Evolutionary conservation across 2,329 filamentous ascomycete species (phyloP).

Genomic region (Aspergillus clavatus): DNA sequence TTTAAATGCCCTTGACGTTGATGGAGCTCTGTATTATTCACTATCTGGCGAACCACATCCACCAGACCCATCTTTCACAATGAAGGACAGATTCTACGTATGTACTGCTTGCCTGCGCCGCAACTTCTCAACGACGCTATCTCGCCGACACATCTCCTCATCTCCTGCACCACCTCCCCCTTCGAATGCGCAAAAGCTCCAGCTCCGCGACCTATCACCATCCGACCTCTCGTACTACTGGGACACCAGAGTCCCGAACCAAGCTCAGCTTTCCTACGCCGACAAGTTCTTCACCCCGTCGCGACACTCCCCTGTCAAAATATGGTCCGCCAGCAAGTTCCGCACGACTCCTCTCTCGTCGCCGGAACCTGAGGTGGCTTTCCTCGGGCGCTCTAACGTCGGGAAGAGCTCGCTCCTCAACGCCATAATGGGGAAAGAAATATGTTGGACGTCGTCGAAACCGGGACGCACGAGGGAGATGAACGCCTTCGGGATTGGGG

Average conservation of each 20-base stretch:
- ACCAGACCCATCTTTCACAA: neutral
- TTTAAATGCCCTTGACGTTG: neutral
- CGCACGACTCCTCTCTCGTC: slow-evolving; percentile 52
- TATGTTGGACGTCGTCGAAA: slow-evolving; percentile 55
- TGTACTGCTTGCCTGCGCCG: slow-evolving; percentile 8
- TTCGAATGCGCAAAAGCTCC: slow-evolving; percentile 23
- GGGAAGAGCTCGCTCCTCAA: slow-evolving; percentile 66
- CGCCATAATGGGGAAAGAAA: slow-evolving; percentile 50
- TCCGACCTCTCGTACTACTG: slow-evolving; percentile 45
- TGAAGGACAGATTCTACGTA: slow-evolving; percentile 5
- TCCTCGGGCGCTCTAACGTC: slow-evolving; percentile 66
- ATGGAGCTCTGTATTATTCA: neutral
- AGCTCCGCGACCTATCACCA: slow-evolving; percentile 28
- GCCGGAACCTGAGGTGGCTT: slow-evolving; percentile 57
- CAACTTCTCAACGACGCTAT: slow-evolving; percentile 1
- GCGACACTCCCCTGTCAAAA: slow-evolving; percentile 49
- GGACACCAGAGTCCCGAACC: slow-evolving; percentile 46
- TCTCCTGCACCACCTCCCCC: slow-evolving; percentile 6
- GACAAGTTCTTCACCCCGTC: slow-evolving; percentile 42
- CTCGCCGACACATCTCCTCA: slow-evolving; percentile 10
- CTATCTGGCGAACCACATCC: neutral
- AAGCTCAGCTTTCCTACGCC: slow-evolving; percentile 42
- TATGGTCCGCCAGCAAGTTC: slow-evolving; percentile 59
- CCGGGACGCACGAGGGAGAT: slow-evolving; percentile 61
- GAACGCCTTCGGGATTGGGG: slow-evolving; percentile 61